Evolutionary conservation across 2,329 filamentous ascomycete genomes (phyloP).

Genomic region (Xylariaceae sp.): DNA sequence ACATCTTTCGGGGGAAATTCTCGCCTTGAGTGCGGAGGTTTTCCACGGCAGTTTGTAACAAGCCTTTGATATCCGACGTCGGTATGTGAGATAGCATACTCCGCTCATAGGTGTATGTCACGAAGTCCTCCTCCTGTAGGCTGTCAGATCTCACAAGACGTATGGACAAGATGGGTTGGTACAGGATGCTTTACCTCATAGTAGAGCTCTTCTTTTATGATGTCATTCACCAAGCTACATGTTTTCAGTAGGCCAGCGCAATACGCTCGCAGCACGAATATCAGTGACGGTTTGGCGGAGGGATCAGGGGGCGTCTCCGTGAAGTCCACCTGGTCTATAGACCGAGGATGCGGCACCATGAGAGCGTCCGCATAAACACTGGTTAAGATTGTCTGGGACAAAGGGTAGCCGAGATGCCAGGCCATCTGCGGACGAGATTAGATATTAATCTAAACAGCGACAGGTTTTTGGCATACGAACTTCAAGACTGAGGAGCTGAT

Average conservation of each 20-base stretch:
- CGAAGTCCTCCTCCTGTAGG: slow-evolving; percentile 85
- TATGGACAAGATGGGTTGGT: neutral
- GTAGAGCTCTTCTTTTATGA: slow-evolving; percentile 76
- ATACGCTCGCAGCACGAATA: slow-evolving; percentile 71
- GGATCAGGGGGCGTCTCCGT: slow-evolving; percentile 32
- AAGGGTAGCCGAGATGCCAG: slow-evolving; percentile 92
- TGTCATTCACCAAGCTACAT: slow-evolving; percentile 71
- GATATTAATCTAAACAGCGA: neutral
- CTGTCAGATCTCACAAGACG: slow-evolving; percentile 11
- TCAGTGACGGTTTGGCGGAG: slow-evolving; percentile 41
- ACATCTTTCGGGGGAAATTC: slow-evolving; percentile 33
- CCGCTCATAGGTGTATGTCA: slow-evolving; percentile 83
- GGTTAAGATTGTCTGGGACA: slow-evolving; percentile 91
- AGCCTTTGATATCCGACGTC: slow-evolving; percentile 47
- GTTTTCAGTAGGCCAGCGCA: slow-evolving; percentile 79
- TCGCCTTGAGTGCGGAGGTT: slow-evolving; percentile 32
- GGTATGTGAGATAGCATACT: slow-evolving; percentile 63
- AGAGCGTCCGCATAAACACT: slow-evolving; percentile 85
- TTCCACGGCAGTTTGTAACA: slow-evolving; percentile 41
- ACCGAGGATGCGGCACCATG: slow-evolving; percentile 61
- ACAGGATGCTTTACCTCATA: slow-evolving; percentile 63
- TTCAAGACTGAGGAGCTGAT: slow-evolving; percentile 85
- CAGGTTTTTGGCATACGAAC: slow-evolving; percentile 39
- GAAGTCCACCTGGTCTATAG: slow-evolving; percentile 62
- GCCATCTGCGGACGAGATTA: slow-evolving; percentile 59